Evolutionary conservation across 495 filamentous ascomycete genomes (phyloP), one percentile per base, ranked within the genome.

Genomic region (Tetracladium setigerum): DNA sequence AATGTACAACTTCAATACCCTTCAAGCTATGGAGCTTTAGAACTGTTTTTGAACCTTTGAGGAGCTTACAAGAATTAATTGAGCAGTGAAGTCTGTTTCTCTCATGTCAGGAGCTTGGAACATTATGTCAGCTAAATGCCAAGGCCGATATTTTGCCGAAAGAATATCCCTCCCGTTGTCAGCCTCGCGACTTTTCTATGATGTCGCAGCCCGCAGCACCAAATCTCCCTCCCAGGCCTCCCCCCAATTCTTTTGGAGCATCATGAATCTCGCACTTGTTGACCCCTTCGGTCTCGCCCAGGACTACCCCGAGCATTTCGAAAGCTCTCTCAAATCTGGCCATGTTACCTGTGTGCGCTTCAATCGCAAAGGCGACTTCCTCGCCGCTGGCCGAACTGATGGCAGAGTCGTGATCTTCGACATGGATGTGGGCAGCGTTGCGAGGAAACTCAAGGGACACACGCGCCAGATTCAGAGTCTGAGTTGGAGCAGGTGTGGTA

Each of bases 401-500:
- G 92, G 92, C 53, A 89, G 84, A 13, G 84, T 97, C 38, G 84
- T 95, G 30, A 85, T 99, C 44, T 99, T 95, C 71, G 92, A 99
- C 61, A 74, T 96, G 35, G 94, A 96, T 61, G 97, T 94, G 22
- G 92, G 90, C 71, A 89, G 91, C 32, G 84, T 97, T 14, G 92
- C 92, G 34, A 82, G 89, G 46, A 96, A 96, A 63, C 73, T 97
- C 30, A 78, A 86, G 44, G 92, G 92, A 6, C 92, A 99, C 67
- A 91, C 86, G 14, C 73, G 83, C 49, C 89, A 92, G 57, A 86
- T 97, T 34, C 88, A 92, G 50, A 92, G 86, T 11, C 62, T 97
- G 16, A 94, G 90, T 65, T 99, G 92, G 92, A 95, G 89, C 7
- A 71, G 85, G 52, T 84, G 89, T 67, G 89, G 90, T 17, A 77